phyloP scores from a whole-genome alignment of 2,329 filamentous ascomycete genomes.

The Colletotrichum endophyticum region DNA sequence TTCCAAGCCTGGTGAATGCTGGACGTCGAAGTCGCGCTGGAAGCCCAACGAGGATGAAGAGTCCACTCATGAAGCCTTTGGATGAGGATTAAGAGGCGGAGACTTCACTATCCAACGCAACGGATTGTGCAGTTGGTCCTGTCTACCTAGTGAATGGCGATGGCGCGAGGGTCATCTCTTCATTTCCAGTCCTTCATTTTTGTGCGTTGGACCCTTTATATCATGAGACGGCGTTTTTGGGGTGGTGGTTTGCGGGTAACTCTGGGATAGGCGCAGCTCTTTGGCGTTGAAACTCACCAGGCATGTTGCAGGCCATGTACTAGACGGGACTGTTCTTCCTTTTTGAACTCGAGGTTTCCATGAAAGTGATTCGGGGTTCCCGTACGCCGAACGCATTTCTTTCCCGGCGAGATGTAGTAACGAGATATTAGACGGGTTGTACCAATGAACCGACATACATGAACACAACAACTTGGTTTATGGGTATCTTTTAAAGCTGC shows the following conservation, averaged over 20 bases:
- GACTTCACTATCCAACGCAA: not conserved
- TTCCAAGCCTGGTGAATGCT: slow-evolving; percentile 59
- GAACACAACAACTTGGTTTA: not conserved
- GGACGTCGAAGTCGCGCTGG: slow-evolving; percentile 62
- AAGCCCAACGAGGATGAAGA: slow-evolving; percentile 65
- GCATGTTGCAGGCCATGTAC: not conserved
- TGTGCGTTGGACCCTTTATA: not conserved
- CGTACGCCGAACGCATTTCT: not conserved
- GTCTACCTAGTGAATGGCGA: not conserved
- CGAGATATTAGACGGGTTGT: not conserved
- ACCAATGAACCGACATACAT: not conserved
- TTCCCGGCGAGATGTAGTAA: not conserved
- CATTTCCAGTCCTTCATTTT: not conserved
- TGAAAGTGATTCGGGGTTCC: not conserved
- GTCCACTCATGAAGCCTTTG: slow-evolving; percentile 57
- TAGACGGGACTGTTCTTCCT: not conserved
- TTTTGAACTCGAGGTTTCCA: not conserved
- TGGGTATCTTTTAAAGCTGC: not conserved
- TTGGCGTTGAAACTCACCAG: not conserved
- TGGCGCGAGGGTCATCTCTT: not conserved
- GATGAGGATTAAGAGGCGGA: slow-evolving; percentile 25
- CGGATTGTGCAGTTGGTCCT: not conserved
- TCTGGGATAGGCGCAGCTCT: not conserved
- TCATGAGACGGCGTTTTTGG: not conserved
- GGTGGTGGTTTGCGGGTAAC: not conserved